Evolutionary conservation across 73 alveolate genomes (phyloP).

Genomic region (Symbiodinium natans): DNA sequence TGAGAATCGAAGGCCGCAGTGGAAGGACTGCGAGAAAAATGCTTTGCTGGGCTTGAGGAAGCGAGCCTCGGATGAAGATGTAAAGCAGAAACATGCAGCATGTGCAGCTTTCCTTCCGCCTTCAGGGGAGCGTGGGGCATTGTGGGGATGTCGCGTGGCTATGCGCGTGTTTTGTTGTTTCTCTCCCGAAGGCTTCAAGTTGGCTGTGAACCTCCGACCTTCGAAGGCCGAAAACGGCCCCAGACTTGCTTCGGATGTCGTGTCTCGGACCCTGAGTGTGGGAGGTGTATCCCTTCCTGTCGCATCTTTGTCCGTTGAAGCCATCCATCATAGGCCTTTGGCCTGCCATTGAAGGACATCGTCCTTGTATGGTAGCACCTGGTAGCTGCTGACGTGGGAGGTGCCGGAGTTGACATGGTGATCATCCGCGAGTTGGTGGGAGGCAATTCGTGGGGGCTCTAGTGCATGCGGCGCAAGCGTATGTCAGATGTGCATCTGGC

Average conservation of each 20-base stretch:
- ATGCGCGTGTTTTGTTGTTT: not conserved
- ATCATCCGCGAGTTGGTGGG: slow-evolving; percentile 93
- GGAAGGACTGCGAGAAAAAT: slow-evolving; percentile 94
- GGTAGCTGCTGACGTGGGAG: not conserved
- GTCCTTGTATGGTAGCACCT: not conserved
- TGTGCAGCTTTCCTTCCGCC: no score
- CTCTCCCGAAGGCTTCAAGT: slow-evolving; percentile 25
- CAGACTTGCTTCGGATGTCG: not conserved
- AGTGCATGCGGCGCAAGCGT: not conserved
- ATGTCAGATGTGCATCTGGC: no score
- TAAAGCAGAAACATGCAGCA: no score
- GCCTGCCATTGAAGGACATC: not conserved
- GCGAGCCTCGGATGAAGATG: slow-evolving; percentile 25
- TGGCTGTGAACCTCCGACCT: slow-evolving; percentile 87
- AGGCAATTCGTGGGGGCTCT: not conserved
- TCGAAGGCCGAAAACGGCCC: slow-evolving; percentile 10
- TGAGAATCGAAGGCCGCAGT: slow-evolving; percentile 75
- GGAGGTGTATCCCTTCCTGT: slow-evolving; percentile 85
- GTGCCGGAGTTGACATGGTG: slow-evolving; percentile 94
- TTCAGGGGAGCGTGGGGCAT: no score
- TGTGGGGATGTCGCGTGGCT: no score
- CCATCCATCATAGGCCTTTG: slow-evolving; percentile 63
- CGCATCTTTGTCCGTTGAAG: slow-evolving; percentile 93
- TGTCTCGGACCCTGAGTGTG: not conserved
- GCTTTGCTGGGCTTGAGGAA: slow-evolving; percentile 89